Evolutionary conservation across 176 grass and related monocot species (phyloP), one percentile per base, ranked within the genome.

Genomic region (Carex pumila): DNA sequence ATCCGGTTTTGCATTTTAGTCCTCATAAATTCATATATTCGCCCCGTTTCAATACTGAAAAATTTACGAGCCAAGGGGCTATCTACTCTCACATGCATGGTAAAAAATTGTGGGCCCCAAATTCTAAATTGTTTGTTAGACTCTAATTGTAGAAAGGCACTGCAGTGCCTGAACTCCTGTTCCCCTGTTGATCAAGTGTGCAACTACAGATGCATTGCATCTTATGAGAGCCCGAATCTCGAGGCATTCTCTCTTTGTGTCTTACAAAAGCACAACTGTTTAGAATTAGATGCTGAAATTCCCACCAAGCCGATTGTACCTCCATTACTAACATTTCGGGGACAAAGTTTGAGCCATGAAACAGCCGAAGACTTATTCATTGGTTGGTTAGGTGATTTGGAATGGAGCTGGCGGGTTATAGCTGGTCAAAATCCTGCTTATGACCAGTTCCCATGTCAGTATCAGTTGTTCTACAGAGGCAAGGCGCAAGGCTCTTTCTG

Each of bases 211-310:
- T 98, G 95, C 72, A 91, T 98, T 89, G 91, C 88, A 15, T 95
- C 92, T 47, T 95, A 92, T 70, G 91, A 98, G 87, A 98, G 95
- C 53, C 85, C 89, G 0, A 79, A 89, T 83, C 85, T 98, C 19
- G 95, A 98, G 83, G 89, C 92, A 0, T 98, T 98, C 87, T 95
- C 95, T 25, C 83, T 98, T 0, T 98, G 95, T 90, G 95, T 98
- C 78, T 88, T 98, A 90, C 89, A 98, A 85, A 98, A 98, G 88
- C 76, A 98, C 86, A 98, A 98, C 84, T 98, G 92, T 60, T 91
- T 98, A 61, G 91, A 91, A 56, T 90, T 93, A 74, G 89, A 90
- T 90, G 95, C 95, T 25, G 91, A 89, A 56, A 95, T 95, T 83
- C 91, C 95, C 8, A 89, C 68, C 61, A 95, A 91, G 72, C 95